Evolutionary conservation across 2,329 filamentous ascomycete species (phyloP).

Genomic region (Ascocoryne sarcoides): DNA sequence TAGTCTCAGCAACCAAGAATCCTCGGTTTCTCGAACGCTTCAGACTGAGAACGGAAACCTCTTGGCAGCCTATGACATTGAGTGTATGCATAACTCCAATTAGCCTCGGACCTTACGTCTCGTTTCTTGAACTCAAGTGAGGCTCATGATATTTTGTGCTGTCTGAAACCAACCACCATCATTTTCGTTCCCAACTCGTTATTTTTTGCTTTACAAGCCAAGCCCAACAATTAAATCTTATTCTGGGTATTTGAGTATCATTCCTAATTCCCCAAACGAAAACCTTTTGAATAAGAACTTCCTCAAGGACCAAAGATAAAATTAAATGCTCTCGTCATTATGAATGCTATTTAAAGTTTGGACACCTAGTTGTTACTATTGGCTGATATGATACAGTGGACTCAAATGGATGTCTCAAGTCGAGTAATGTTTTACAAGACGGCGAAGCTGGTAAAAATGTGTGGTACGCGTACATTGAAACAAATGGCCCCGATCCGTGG

Average conservation of each 20-base stretch:
- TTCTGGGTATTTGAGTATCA: no score
- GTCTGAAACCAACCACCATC: no score
- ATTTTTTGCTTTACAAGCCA: no score
- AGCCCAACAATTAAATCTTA: no score
- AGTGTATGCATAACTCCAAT: conserved; percentile 1
- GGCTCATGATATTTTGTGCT: no score
- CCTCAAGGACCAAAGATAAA: not conserved
- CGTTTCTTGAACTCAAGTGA: not conserved
- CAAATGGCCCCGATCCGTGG: conserved; percentile 24
- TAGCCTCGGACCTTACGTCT: not conserved
- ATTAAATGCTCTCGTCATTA: no score
- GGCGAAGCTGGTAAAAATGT: conserved; percentile 20
- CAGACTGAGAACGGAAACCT: conserved; percentile 23
- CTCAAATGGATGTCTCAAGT: conserved; percentile 20
- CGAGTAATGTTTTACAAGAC: conserved; percentile 12
- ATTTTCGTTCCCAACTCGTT: no score
- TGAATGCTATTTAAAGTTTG: no score
- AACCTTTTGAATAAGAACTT: no score
- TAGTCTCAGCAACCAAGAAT: not conserved
- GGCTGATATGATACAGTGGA: conserved; percentile 12
- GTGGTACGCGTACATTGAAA: conserved; percentile 30
- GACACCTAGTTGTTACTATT: no score
- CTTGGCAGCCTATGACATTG: conserved; percentile 22
- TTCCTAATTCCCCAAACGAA: no score
- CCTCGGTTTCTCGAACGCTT: conserved; percentile 6